These are phyloP conservation scores for Coemansia sp. DNA, from an alignment of 192 early-diverging fungal genomes.

Conservation along the genomic window DNA sequence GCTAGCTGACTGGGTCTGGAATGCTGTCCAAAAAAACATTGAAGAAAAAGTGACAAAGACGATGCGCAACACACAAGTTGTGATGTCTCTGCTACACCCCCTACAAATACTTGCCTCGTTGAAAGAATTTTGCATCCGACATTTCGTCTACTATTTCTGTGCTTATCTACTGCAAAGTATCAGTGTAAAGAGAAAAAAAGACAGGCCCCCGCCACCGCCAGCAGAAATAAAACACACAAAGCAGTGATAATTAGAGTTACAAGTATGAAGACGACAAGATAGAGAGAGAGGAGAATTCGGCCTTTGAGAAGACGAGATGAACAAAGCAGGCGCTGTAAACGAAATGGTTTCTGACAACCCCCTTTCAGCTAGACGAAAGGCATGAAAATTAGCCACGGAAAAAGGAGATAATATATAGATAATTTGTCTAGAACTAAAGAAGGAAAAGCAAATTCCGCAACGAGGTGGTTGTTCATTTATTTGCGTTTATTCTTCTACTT, in stretches of 20 bases:
- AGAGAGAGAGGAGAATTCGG: background rate
- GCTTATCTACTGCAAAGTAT: conserved; percentile 1
- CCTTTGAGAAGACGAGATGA: background rate
- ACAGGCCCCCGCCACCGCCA: too few species aligned
- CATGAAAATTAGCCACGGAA: background rate
- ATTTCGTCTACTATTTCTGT: conserved; percentile 34
- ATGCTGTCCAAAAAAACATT: background rate
- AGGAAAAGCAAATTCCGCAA: background rate
- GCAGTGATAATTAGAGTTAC: background rate
- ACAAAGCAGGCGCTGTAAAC: background rate
- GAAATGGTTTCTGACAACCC: background rate
- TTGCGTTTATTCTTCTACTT: background rate
- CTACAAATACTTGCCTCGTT: conserved; percentile 60
- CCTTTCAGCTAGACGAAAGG: too few species aligned
- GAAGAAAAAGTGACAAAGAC: background rate
- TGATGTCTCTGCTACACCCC: too few species aligned
- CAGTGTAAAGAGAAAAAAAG: background rate
- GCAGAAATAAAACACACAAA: background rate
- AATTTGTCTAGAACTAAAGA: background rate
- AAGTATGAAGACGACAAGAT: background rate
- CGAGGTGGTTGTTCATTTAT: background rate
- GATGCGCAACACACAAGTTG: background rate
- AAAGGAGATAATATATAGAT: background rate
- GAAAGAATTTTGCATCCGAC: conserved; percentile 80
- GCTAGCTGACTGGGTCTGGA: too few species aligned